Evolutionary conservation across 352 stramenopile species (phyloP).

Genomic region (Globisporangium parvum): DNA sequence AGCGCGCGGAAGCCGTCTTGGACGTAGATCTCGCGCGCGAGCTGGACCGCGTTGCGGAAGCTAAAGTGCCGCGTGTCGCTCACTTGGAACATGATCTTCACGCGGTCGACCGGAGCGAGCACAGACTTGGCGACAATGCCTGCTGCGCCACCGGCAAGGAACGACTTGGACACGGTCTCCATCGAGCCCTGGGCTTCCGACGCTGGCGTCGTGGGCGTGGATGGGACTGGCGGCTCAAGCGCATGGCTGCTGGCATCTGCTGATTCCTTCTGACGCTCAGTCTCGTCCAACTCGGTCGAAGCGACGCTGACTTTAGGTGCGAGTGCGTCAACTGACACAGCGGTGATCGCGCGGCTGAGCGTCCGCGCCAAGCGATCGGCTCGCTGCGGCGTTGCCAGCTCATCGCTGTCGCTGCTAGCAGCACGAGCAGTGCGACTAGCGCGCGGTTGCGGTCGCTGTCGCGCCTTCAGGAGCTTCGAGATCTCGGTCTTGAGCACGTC

Average conservation of each 20-base stretch:
- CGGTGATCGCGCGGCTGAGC: background rate
- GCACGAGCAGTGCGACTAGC: background rate
- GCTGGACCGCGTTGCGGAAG: slow-evolving; percentile 57
- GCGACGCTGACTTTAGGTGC: background rate
- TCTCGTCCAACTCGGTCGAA: background rate
- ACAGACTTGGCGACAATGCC: slow-evolving; percentile 74
- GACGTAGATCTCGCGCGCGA: slow-evolving; percentile 62
- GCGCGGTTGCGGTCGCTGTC: slow-evolving; percentile 2
- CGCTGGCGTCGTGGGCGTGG: background rate
- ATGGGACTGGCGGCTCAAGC: background rate
- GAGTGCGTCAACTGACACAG: background rate
- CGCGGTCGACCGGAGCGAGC: slow-evolving; percentile 67
- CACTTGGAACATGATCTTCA: slow-evolving; percentile 87
- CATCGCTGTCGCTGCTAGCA: slow-evolving; percentile 1
- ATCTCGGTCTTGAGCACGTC: slow-evolving; percentile 27
- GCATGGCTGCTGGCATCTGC: slow-evolving; percentile 1
- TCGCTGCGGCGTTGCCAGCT: slow-evolving; percentile 2
- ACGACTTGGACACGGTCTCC: slow-evolving; percentile 75
- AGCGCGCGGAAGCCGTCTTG: slow-evolving; percentile 63
- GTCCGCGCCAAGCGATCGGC: background rate
- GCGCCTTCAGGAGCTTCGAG: slow-evolving; percentile 12
- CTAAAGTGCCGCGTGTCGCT: slow-evolving; percentile 65
- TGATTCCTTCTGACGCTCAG: slow-evolving; percentile 9
- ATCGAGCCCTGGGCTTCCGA: slow-evolving; percentile 30
- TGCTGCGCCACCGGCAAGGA: slow-evolving; percentile 62